Percentiles rank a stretch among this genome's conserved stretches.
These are phyloP conservation scores for Beauveria brongniartii DNA, from an alignment of 2,329 filamentous ascomycete genomes.

Conservation along the genomic window DNA sequence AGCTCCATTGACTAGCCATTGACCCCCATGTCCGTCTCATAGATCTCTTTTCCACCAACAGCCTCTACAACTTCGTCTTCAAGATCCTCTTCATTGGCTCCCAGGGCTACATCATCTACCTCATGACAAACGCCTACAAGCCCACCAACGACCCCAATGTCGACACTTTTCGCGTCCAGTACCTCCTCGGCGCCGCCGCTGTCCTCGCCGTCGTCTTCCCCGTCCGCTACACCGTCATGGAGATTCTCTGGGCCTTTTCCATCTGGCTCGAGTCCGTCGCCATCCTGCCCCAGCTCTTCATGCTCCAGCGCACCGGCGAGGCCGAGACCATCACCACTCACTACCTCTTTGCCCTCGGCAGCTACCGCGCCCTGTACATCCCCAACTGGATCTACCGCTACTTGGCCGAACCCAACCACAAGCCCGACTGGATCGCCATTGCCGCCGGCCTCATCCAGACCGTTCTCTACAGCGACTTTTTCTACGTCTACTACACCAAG, in stretches of 20 bases:
- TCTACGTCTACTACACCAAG: slow-evolving; percentile 99
- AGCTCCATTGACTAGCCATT: slow-evolving; percentile 1
- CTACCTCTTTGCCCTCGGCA: slow-evolving; percentile 88
- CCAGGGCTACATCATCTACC: slow-evolving; percentile 90
- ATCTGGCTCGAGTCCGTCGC: slow-evolving; percentile 98
- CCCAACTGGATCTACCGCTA: slow-evolving; percentile 98
- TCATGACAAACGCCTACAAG: slow-evolving; percentile 97
- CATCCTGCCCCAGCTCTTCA: slow-evolving; percentile 94
- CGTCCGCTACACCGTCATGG: slow-evolving; percentile 70
- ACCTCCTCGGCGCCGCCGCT: slow-evolving; percentile 74
- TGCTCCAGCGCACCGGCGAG: slow-evolving; percentile 95
- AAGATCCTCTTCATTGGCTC: slow-evolving; percentile 91
- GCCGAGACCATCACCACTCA: slow-evolving; percentile 99
- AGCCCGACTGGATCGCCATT: slow-evolving; percentile 76
- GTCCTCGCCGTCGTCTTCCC: slow-evolving; percentile 76
- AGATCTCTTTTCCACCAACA: slow-evolving; percentile 82
- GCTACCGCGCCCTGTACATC: slow-evolving; percentile 91
- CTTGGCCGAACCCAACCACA: slow-evolving; percentile 62
- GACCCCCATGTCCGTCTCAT: background rate
- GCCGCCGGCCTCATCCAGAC: slow-evolving; percentile 89
- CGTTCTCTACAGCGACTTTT: slow-evolving; percentile 95
- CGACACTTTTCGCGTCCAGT: slow-evolving; percentile 96
- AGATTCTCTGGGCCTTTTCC: slow-evolving; percentile 95
- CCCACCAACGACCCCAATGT: slow-evolving; percentile 94
- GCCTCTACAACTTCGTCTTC: slow-evolving; percentile 88